A percentile compares a stretch with the other conserved stretches of the same genome.
phyloP scores from a whole-genome alignment of 2,329 filamentous ascomycete genomes.

The Pseudomassariella vexata region DNA sequence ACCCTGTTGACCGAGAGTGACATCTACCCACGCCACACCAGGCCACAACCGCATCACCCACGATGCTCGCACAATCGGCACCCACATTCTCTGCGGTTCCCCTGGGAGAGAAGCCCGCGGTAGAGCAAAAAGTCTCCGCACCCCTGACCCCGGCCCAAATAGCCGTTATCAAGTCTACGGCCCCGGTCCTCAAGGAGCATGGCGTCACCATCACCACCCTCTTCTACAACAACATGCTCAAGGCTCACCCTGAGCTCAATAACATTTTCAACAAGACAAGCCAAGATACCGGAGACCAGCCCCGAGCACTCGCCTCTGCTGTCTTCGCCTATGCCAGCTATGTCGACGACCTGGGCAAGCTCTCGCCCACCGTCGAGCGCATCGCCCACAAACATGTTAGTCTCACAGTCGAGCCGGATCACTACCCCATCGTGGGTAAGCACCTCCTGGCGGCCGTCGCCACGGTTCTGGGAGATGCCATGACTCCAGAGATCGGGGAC shows the following conservation, averaged over 20 bases:
- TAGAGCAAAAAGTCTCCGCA: too few relatives aligned
- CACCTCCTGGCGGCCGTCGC: constrained; percentile 64
- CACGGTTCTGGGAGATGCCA: constrained; percentile 59
- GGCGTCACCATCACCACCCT: constrained; percentile 63
- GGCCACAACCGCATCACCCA: too few relatives aligned
- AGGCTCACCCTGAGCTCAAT: constrained; percentile 57
- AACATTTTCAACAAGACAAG: constrained; percentile 68
- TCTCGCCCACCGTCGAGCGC: constrained; percentile 53
- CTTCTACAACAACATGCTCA: constrained; percentile 68
- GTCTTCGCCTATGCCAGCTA: constrained; percentile 68
- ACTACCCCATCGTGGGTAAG: constrained; percentile 66
- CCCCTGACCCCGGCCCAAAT: constrained; percentile 58
- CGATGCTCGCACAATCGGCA: too few relatives aligned
- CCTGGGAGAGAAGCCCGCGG: too few relatives aligned
- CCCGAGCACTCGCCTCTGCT: constrained; percentile 61
- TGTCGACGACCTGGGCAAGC: constrained; percentile 62
- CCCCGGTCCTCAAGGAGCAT: constrained; percentile 63
- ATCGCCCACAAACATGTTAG: constrained; percentile 74
- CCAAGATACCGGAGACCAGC: constrained; percentile 62
- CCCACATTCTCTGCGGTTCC: too few relatives aligned
- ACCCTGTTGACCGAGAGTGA: too few relatives aligned
- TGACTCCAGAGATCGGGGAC: constrained; percentile 60
- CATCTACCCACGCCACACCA: too few relatives aligned
- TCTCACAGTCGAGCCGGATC: constrained; percentile 61
- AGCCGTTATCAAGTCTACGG: constrained; percentile 69